Evolutionary conservation across 306 rosid species (phyloP).

Genomic region (Dryas octopetala): DNA sequence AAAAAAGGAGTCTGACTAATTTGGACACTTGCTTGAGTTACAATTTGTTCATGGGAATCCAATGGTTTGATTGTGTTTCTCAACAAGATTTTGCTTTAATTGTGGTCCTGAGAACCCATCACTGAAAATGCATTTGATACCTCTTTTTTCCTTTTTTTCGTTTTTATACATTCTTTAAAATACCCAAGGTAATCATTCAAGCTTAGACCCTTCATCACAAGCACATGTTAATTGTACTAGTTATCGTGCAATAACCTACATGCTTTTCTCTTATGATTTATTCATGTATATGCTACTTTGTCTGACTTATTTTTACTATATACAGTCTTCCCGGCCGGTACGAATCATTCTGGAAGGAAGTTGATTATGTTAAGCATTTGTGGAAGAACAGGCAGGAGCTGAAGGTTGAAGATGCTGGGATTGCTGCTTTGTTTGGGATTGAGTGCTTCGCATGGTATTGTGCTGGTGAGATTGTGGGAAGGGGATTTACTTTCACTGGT

Average conservation of each 20-base stretch:
- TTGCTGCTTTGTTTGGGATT: constrained; percentile 88
- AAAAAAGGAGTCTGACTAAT: neutral
- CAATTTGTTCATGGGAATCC: neutral
- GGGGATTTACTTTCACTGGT: constrained; percentile 90
- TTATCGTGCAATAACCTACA: neutral
- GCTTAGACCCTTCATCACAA: neutral
- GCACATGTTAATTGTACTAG: neutral
- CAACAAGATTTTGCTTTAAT: neutral
- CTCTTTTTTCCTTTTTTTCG: neutral
- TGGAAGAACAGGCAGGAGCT: constrained; percentile 80
- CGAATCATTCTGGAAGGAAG: constrained; percentile 77
- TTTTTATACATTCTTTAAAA: neutral
- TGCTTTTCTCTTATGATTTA: constrained; percentile 3
- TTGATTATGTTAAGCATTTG: constrained; percentile 66
- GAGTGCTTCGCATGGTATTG: constrained; percentile 85
- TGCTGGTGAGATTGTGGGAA: constrained; percentile 84
- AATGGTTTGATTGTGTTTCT: neutral
- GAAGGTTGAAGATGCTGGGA: constrained; percentile 87
- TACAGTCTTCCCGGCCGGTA: constrained; percentile 77
- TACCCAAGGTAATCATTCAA: neutral
- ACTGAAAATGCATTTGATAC: neutral
- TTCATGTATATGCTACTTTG: neutral
- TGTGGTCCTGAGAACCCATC: neutral
- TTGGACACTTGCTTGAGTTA: neutral
- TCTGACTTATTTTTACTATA: constrained; percentile 16